Evolutionary conservation across 2,329 filamentous ascomycete species (phyloP).

Genomic region (Fusarium drepaniforme): DNA sequence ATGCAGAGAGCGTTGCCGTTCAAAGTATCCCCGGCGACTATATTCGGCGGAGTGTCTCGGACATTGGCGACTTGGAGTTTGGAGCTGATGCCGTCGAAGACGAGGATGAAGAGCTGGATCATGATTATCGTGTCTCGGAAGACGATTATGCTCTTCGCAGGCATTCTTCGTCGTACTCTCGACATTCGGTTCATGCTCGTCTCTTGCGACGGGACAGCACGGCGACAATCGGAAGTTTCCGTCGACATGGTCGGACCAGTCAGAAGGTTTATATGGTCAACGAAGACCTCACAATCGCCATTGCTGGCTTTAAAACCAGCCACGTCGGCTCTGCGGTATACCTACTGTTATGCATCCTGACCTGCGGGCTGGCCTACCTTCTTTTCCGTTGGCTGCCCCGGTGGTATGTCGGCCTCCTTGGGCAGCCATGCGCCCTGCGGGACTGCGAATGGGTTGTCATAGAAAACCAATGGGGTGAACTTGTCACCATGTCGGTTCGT

Average conservation of each 20-base stretch:
- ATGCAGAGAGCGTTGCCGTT: slow-evolving; percentile 47
- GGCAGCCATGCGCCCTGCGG: slow-evolving; percentile 74
- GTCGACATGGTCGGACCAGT: slow-evolving; percentile 73
- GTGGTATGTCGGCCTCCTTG: slow-evolving; percentile 84
- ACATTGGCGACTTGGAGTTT: slow-evolving; percentile 56
- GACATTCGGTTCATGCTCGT: slow-evolving; percentile 68
- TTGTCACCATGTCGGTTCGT: slow-evolving; percentile 79
- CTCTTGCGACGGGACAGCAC: slow-evolving; percentile 79
- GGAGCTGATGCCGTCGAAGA: slow-evolving; percentile 56
- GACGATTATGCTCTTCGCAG: slow-evolving; percentile 67
- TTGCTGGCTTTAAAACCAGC: slow-evolving; percentile 91
- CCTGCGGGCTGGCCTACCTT: slow-evolving; percentile 84
- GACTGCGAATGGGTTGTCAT: slow-evolving; percentile 93
- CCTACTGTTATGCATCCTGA: slow-evolving; percentile 75
- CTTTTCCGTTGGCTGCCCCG: slow-evolving; percentile 90
- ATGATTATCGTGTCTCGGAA: slow-evolving; percentile 55
- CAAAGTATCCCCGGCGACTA: slow-evolving; percentile 41
- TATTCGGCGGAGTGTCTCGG: slow-evolving; percentile 48
- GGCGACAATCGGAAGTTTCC: slow-evolving; percentile 75
- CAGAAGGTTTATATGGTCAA: slow-evolving; percentile 95
- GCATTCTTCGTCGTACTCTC: slow-evolving; percentile 72
- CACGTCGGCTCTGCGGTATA: slow-evolving; percentile 77
- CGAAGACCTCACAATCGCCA: slow-evolving; percentile 93
- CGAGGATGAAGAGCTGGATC: slow-evolving; percentile 55
- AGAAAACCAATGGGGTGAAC: slow-evolving; percentile 98